phyloP scores from a whole-genome alignment of 352 stramenopile genomes.

The Phytophthora aleatoria region DNA sequence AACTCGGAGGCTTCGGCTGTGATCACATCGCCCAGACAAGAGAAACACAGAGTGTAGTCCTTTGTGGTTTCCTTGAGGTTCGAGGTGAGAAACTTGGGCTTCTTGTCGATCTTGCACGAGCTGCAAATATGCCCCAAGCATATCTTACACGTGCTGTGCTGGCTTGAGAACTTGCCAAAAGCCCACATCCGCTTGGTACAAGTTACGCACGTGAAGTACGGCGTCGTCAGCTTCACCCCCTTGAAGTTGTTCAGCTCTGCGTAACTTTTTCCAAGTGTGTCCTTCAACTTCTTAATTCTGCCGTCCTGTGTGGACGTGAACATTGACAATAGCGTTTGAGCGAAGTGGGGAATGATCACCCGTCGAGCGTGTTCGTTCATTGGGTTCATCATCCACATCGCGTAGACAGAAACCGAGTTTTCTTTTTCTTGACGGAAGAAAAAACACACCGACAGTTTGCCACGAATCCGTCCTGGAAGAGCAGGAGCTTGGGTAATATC shows the following conservation, averaged over 20 bases:
- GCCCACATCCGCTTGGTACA: conserved; percentile 17
- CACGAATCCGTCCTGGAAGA: conserved; percentile 33
- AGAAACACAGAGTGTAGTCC: conserved; percentile 12
- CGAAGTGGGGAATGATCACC: conserved; percentile 16
- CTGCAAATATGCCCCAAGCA: conserved; percentile 15
- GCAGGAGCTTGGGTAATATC: conserved; percentile 22
- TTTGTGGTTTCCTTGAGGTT: conserved; percentile 12
- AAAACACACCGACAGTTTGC: conserved; percentile 35
- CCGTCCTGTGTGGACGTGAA: conserved; percentile 20
- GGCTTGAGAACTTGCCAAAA: conserved; percentile 11
- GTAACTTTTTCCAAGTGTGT: conserved; percentile 18
- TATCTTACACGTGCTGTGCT: conserved; percentile 13
- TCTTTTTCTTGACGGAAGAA: conserved; percentile 43
- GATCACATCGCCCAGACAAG: conserved; percentile 13
- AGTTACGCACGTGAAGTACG: conserved; percentile 17
- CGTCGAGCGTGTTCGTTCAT: conserved; percentile 26
- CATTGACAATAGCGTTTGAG: conserved; percentile 28
- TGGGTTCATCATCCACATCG: conserved; percentile 35
- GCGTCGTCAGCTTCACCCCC: conserved; percentile 9
- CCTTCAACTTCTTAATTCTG: conserved; percentile 31
- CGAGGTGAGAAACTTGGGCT: conserved; percentile 18
- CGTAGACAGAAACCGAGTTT: conserved; percentile 42
- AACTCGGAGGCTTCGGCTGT: conserved; percentile 8
- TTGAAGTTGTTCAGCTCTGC: conserved; percentile 18
- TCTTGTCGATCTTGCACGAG: conserved; percentile 20